Conservation (phyloP, 2,329 filamentous ascomycete genomes). For the Neurospora crassa region DNA sequence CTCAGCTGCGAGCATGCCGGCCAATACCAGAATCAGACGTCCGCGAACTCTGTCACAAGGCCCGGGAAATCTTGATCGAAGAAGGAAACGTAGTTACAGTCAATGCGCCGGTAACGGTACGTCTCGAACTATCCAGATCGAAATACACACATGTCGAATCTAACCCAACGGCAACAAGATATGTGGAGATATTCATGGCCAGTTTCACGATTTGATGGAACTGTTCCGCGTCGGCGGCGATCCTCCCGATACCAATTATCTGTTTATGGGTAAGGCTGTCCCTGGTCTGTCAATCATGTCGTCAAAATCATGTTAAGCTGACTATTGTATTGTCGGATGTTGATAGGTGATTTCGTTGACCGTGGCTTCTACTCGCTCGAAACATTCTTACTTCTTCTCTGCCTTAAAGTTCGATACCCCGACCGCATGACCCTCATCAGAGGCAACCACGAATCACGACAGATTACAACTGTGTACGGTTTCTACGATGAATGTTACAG, state of each 20-base stretch:
- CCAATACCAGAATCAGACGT: conserved; percentile 94
- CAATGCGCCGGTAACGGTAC: conserved; percentile 83
- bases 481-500: conserved; percentile 96
- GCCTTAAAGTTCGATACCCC: conserved; percentile 93
- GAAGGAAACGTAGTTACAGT: conserved; percentile 96
- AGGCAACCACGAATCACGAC: conserved; percentile 90
- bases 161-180: conserved; percentile 41
- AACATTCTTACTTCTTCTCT: conserved; percentile 89
- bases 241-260: conserved; percentile 89
- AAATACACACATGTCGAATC: neutral
- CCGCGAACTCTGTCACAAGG: conserved; percentile 94
- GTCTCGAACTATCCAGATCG: conserved; percentile 13
- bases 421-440: conserved; percentile 94
- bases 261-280: conserved; percentile 71
- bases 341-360: conserved; percentile 84
- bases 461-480: conserved; percentile 95
- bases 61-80: conserved; percentile 89
- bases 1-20: conserved; percentile 88
- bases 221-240: conserved; percentile 89
- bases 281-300: neutral
- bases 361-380: conserved; percentile 97
- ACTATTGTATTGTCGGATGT: neutral
- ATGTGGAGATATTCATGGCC: conserved; percentile 94
- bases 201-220: conserved; percentile 96
- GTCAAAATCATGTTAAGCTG: neutral